A percentile compares a stretch with the other conserved stretches of the same genome.
Evolutionary conservation across 2,329 filamentous ascomycete genomes (phyloP).

Genomic region (Furcasterigmium sp.): DNA sequence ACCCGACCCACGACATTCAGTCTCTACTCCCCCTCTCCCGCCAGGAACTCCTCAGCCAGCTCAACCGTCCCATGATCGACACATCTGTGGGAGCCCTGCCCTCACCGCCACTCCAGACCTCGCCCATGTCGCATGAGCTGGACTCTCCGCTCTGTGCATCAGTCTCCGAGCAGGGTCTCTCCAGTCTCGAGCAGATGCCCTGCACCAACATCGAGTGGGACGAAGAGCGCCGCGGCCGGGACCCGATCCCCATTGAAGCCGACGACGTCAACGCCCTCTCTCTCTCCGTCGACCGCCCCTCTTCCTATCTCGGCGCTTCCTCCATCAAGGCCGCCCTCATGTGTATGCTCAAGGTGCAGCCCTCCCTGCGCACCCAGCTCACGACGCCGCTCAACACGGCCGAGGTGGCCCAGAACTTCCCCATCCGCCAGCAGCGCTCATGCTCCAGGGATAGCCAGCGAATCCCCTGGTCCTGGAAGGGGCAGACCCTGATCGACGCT

Average conservation of each 20-base stretch:
- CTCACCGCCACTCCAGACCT: constrained; percentile 47
- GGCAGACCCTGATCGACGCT: constrained; percentile 65
- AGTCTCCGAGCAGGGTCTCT: constrained; percentile 41
- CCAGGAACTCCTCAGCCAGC: constrained; percentile 53
- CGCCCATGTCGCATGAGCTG: constrained; percentile 40
- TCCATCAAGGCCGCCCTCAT: constrained; percentile 71
- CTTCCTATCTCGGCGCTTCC: constrained; percentile 66
- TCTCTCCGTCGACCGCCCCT: constrained; percentile 51
- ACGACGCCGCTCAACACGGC: constrained; percentile 41
- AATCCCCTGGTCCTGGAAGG: constrained; percentile 57
- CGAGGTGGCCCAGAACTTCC: constrained; percentile 40
- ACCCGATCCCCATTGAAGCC: constrained; percentile 56
- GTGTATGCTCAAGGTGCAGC: constrained; percentile 59
- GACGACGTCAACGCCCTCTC: constrained; percentile 57
- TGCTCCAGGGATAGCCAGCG: constrained; percentile 39
- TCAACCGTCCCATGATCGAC: constrained; percentile 41
- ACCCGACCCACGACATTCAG: constrained; percentile 50
- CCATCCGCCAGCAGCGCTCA: constrained; percentile 33
- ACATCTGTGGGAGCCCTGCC: constrained; percentile 36
- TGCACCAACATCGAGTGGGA: constrained; percentile 61
- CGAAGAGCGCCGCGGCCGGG: constrained; percentile 51
- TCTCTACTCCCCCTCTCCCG: constrained; percentile 49
- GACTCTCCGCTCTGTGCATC: constrained; percentile 33
- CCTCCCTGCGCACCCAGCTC: constrained; percentile 37
- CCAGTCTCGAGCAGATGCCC: constrained; percentile 63